Conservation (phyloP, 2,329 filamentous ascomycete genomes). For the Neonectria coccinea region DNA sequence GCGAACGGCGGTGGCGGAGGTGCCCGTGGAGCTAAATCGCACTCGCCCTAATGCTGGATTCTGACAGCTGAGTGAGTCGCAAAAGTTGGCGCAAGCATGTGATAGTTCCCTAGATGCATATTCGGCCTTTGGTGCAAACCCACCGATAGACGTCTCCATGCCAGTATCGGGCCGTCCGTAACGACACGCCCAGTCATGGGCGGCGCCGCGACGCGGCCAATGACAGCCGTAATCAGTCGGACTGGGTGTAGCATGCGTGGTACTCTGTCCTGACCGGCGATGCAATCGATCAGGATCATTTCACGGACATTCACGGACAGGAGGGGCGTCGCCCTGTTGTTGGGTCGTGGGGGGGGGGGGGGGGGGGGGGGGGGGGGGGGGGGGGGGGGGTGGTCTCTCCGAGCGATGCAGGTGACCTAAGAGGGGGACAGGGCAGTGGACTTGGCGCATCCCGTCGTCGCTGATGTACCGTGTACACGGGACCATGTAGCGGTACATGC, state of each 20-base stretch:
- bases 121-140: constrained; percentile 22
- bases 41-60: not conserved
- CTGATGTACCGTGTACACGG: constrained; percentile 22
- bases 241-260: constrained; percentile 7
- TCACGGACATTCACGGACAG: constrained; percentile 6
- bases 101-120: constrained; percentile 44
- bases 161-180: constrained; percentile 35
- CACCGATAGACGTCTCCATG: constrained; percentile 39
- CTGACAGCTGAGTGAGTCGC: constrained; percentile 24
- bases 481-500: constrained; percentile 34
- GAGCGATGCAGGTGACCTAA: constrained; percentile 43
- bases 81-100: constrained; percentile 40
- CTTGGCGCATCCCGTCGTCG: constrained; percentile 15
- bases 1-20: constrained; percentile 18
- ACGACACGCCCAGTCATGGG: constrained; percentile 12
- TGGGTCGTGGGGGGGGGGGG: constrained; percentile 9
- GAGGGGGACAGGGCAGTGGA: constrained; percentile 35
- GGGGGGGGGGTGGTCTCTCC: constrained; percentile 13
- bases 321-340: constrained; percentile 11
- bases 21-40: constrained; percentile 13
- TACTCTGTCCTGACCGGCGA: constrained; percentile 22
- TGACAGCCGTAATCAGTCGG: not conserved
- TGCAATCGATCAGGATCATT: constrained; percentile 25
- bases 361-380: constrained; percentile 5
- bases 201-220: constrained; percentile 8